phyloP scores from a whole-genome alignment of 805 yeast species.

The Clavispora santaluciae region DNA sequence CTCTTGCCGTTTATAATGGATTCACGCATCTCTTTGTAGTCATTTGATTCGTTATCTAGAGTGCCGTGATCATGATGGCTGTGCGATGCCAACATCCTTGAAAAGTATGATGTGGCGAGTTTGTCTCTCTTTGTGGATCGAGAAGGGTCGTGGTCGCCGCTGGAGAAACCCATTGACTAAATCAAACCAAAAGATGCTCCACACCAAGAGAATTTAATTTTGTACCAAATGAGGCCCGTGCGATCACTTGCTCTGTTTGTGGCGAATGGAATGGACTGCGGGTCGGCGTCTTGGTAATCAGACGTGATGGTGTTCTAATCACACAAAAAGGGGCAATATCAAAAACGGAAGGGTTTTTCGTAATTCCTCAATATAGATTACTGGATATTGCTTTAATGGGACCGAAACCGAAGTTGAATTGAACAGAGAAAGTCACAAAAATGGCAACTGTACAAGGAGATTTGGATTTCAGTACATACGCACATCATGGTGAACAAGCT shows the following conservation, averaged over 20 bases:
- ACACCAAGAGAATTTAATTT: neutral
- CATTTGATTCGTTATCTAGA: constrained; percentile 32
- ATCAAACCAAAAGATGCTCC: neutral
- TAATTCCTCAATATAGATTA: too few relatives aligned
- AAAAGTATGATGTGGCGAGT: constrained; percentile 10
- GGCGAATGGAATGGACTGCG: neutral
- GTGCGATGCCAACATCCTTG: constrained; percentile 6
- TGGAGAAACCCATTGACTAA: neutral
- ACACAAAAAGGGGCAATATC: neutral
- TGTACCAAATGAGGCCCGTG: neutral
- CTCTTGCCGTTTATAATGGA: constrained; percentile 28
- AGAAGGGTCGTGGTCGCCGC: constrained; percentile 4
- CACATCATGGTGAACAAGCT: neutral
- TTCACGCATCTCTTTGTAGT: constrained; percentile 31
- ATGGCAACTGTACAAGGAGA: neutral
- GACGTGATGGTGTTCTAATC: neutral
- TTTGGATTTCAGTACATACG: neutral
- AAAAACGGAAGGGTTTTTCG: neutral
- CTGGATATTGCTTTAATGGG: too few relatives aligned
- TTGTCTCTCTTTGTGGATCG: constrained; percentile 11
- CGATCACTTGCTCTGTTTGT: neutral
- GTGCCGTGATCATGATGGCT: constrained; percentile 7
- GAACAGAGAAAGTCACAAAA: neutral
- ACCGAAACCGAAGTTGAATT: neutral
- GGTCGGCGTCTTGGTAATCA: neutral